phyloP scores from a whole-genome alignment of 73 alveolate species.

The Paramecium pentaurelia region DNA sequence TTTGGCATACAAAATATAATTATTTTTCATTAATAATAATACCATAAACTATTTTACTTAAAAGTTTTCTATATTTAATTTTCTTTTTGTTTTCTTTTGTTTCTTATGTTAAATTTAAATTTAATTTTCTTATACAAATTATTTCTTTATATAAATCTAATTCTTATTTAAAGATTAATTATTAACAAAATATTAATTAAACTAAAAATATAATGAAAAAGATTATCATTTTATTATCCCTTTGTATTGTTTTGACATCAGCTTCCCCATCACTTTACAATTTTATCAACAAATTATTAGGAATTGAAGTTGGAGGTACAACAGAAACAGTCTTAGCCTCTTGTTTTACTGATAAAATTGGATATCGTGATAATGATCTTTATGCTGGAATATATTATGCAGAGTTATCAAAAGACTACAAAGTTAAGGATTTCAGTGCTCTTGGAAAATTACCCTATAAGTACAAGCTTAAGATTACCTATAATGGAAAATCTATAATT shows the following conservation, averaged over 20 bases:
- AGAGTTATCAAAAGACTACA: slow-evolving; percentile 62
- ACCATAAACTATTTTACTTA: no score
- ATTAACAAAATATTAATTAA: background rate
- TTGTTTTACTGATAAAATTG: slow-evolving; percentile 56
- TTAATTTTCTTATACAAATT: no score
- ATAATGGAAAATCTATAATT: slow-evolving; percentile 66
- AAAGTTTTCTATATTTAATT: no score
- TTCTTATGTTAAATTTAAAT: no score
- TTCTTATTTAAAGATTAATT: no score
- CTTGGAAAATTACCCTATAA: slow-evolving; percentile 68
- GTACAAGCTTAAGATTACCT: slow-evolving; percentile 64
- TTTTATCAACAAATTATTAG: slow-evolving; percentile 13
- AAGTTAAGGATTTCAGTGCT: slow-evolving; percentile 65
- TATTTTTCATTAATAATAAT: no score
- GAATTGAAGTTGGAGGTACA: background rate
- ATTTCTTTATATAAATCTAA: no score
- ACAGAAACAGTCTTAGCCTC: slow-evolving; percentile 64
- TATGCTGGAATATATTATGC: slow-evolving; percentile 73
- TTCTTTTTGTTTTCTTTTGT: no score
- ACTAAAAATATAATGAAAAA: slow-evolving; percentile 19
- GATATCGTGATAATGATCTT: slow-evolving; percentile 62
- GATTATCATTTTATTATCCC: background rate
- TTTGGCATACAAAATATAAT: no score
- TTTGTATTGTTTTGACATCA: background rate
- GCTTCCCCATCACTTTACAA: background rate